These are phyloP conservation scores for Scalesia atractyloides DNA, from an alignment of 129 eudicot genomes.

Conservation along the genomic window DNA sequence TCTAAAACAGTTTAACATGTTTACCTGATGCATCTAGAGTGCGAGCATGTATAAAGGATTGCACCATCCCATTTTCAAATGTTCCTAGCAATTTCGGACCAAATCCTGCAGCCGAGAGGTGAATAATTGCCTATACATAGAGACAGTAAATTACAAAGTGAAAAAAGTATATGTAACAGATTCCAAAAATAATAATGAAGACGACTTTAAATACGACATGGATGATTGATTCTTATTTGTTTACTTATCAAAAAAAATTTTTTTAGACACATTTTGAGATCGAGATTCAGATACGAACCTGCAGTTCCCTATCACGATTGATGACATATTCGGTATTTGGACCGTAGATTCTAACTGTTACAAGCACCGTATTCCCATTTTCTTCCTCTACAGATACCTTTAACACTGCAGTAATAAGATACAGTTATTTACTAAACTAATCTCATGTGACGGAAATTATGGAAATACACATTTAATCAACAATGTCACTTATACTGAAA, in stretches of 20 bases:
- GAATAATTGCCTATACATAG: slow-evolving; percentile 67
- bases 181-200: too few species aligned
- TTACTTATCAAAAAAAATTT: background rate
- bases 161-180: background rate
- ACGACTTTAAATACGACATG: too few species aligned
- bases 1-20: background rate
- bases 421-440: slow-evolving; percentile 1
- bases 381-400: slow-evolving; percentile 81
- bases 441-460: too few species aligned
- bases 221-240: background rate
- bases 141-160: slow-evolving; percentile 27
- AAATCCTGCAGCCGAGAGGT: slow-evolving; percentile 97
- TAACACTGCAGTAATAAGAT: slow-evolving; percentile 54
- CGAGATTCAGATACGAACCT: slow-evolving; percentile 44
- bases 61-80: slow-evolving; percentile 96
- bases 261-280: background rate
- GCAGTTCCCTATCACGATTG: slow-evolving; percentile 78
- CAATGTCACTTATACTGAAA: too few species aligned
- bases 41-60: slow-evolving; percentile 87
- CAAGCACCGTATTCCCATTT: slow-evolving; percentile 43
- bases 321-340: slow-evolving; percentile 96
- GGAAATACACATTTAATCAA: too few species aligned
- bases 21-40: slow-evolving; percentile 70
- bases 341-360: slow-evolving; percentile 83
- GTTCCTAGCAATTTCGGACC: slow-evolving; percentile 94